phyloP scores from a whole-genome alignment of 2,329 filamentous ascomycete species.

The Trichoderma cornu-damae region DNA sequence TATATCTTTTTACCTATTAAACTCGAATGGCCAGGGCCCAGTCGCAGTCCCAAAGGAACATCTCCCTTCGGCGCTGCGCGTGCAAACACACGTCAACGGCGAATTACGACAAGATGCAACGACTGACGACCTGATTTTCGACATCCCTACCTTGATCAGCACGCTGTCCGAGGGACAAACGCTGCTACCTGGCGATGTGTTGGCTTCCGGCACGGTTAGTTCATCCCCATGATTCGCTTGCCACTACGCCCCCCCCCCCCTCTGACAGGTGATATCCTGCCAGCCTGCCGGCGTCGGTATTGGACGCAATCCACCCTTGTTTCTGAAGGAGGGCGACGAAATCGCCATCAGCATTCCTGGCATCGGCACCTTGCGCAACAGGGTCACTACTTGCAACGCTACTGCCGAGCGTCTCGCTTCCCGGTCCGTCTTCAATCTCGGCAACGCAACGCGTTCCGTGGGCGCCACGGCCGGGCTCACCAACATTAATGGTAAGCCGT shows the following conservation, averaged over 20 bases:
- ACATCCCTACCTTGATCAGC: constrained; percentile 7
- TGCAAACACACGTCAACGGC: constrained; percentile 11
- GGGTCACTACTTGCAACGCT: neutral
- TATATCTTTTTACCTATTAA: too few species aligned
- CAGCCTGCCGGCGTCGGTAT: constrained; percentile 8
- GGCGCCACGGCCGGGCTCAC: neutral
- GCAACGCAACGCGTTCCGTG: neutral
- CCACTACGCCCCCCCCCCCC: neutral
- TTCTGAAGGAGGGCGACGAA: neutral
- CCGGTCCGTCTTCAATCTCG: neutral
- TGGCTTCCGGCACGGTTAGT: constrained; percentile 9
- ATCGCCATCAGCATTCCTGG: neutral
- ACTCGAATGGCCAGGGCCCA: too few species aligned
- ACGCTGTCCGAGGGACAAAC: constrained; percentile 6
- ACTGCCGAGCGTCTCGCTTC: neutral
- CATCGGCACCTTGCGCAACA: neutral
- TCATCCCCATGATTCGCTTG: neutral
- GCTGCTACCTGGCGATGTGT: constrained; percentile 3
- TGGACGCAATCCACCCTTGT: neutral
- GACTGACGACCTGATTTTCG: constrained; percentile 6
- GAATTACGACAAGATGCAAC: constrained; percentile 11
- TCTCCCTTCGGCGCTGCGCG: constrained; percentile 1
- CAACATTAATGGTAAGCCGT: constrained; percentile 1
- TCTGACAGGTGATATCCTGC: neutral
- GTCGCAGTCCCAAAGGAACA: constrained; percentile 6